These are phyloP conservation scores for Triticum timopheevii DNA, from an alignment of 176 grass and related monocot species.

Conservation along the genomic window DNA sequence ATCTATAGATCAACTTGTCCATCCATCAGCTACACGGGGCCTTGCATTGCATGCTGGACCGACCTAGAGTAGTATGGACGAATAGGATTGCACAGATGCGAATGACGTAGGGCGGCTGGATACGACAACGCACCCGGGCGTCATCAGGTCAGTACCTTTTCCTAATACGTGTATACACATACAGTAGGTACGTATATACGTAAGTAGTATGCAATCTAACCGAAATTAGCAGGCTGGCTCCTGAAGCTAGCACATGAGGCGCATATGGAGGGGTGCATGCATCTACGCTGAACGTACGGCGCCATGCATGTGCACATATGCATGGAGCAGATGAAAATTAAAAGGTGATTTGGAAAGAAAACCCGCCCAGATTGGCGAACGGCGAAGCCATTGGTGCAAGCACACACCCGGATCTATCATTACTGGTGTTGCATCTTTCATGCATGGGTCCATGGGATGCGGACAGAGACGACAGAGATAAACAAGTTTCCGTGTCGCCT, in stretches of 20 bases:
- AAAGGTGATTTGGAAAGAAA: not conserved
- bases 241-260: too few relatives aligned
- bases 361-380: not conserved
- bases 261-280: too few relatives aligned
- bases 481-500: not conserved
- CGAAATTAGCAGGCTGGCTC: too few relatives aligned
- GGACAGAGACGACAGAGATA: not conserved
- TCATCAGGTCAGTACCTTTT: not conserved
- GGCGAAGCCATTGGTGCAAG: not conserved
- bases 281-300: too few relatives aligned
- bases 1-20: too few relatives aligned
- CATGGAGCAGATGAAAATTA: not conserved
- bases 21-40: not conserved
- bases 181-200: too few relatives aligned
- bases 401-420: not conserved
- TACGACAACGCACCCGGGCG: not conserved
- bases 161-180: too few relatives aligned
- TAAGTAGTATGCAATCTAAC: too few relatives aligned
- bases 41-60: not conserved
- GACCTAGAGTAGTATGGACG: not conserved
- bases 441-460: too few relatives aligned
- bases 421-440: not conserved
- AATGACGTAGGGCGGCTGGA: slow-evolving; percentile 8
- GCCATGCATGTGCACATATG: not conserved
- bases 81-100: not conserved